Percentiles rank a stretch among this genome's conserved stretches.
These are phyloP conservation scores for Przewalskia tangutica DNA, from an alignment of 257 asterid genomes.

Conservation along the genomic window DNA sequence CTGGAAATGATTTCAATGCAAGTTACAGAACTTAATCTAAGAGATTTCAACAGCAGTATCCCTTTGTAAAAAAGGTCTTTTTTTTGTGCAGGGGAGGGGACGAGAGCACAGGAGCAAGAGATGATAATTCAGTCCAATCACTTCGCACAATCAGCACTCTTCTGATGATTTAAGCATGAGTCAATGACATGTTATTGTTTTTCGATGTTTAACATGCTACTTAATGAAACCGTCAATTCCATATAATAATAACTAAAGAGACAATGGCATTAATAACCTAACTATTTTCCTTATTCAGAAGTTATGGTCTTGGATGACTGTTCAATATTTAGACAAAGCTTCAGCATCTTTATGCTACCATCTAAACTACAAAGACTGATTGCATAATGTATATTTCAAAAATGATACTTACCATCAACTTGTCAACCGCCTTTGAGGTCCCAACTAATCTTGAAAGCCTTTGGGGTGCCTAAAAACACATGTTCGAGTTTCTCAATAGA, in stretches of 20 bases:
- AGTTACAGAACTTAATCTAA: neutral
- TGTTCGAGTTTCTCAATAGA: too few species aligned
- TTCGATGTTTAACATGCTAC: too few species aligned
- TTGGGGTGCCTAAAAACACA: too few species aligned
- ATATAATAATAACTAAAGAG: neutral
- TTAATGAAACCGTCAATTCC: neutral
- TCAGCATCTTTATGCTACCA: too few species aligned
- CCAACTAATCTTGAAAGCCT: too few species aligned
- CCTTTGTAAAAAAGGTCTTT: neutral
- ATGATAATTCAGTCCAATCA: neutral
- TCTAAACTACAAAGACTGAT: too few species aligned
- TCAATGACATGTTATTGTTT: neutral
- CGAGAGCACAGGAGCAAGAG: neutral
- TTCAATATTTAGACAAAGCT: too few species aligned
- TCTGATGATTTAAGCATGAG: neutral
- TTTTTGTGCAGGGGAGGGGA: neutral
- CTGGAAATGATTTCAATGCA: neutral
- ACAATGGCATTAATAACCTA: neutral
- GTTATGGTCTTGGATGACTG: too few species aligned
- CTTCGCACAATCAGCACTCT: neutral
- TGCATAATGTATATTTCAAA: too few species aligned
- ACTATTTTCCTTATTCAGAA: too few species aligned
- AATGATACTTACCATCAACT: too few species aligned
- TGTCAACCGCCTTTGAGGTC: too few species aligned
- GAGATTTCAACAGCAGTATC: neutral